Base-by-base conservation (phyloP, 768 basidiomycete genomes). In the Dentipellis fragilis region DNA sequence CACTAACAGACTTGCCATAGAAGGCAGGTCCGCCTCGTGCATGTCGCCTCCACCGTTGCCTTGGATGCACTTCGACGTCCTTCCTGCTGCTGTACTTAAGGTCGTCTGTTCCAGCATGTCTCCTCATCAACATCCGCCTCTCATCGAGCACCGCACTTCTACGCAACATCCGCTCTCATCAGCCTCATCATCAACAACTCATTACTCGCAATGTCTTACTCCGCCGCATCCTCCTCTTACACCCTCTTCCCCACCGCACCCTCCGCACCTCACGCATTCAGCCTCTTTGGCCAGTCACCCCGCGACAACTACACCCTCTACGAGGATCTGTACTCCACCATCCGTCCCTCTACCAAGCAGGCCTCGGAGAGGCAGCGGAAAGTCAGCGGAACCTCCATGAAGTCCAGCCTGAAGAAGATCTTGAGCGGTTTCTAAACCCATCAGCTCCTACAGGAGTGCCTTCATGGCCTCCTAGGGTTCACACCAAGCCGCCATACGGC, bases 291-390 rank as follows among this genome's bases (percentile, higher is more conserved):
- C 23, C 62, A 62, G 12, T 59, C 62, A 9, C 63, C 63, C 1
- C 63, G 63, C 23, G 63, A 64, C 55, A 61, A 55, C 23, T 60
- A 61, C 52, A 52, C 54, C 14, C 42, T 61, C 37, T 57, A 57
- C 51, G 63, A 63, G 38, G 63, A 62, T 21, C 54, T 64, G 7
- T 22, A 52, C 6, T 14, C 35, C 21, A 49, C 52, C 37, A 35
- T 60, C 34, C 35, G 50, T 36, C 54, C 56, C 22, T 42, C 57
- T 14, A 16, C 52, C 22, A 35, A 36, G 17, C 47, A 17, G 37
- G 14, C 45, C 11, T 14, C 53, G n/a, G 21, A 45, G 46, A 49
- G 49, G 54, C 59, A 53, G 48, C 54, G 53, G 49, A 57, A 51
- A n/a, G 56, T 36, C 36, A 62, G 58, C 23, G 58, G 37, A 17